Base-by-base conservation (phyloP, 805 yeast species). In the Saccharomycopsis sp. region DNA sequence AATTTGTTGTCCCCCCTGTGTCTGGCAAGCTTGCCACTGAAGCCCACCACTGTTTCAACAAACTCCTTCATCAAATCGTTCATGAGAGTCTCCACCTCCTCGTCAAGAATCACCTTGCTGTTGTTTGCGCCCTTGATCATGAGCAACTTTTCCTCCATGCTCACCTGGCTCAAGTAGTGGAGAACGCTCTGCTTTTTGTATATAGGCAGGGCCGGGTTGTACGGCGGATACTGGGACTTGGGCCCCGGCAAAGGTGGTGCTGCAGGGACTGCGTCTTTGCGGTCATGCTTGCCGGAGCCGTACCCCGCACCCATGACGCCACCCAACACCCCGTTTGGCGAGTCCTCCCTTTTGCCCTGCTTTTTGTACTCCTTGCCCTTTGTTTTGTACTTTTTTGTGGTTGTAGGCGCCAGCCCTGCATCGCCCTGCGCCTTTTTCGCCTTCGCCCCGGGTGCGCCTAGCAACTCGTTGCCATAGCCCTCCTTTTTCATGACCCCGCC, bases 31-130 rank as follows among this genome's bases (percentile, higher is more conserved):
- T 53, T 60, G 2, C 55, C 46, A 4, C 59, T 55, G 41, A 60
- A 60, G 14, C 56, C 61, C 34, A 60, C 53, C 5, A 60, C 59
- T 18, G 34, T 40, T 20, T 60, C 63, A 1, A 60, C 23, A 46
- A 60, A 60, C 54, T 60, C 63, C 23, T 60, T 60, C 44, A 60
- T 44, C 24, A 58, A 53, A 15, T 60, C 63, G 34, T 60, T 51
- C 50, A 55, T 15, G 48, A 60, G 53, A 16, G 47, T 34, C 40
- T 60, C 63, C 24, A 60, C 60, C 18, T 60, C 63, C 14, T 53
- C 40, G 24, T 60, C 63, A 37, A 60, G 37, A 12, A 60, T 55
- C 1, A 60, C 57, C 52, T 58, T 58, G 37, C 51, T 58, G 21
- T 56, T 56, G 1, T 57, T 40, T 34, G 20, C 23, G 12, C 18